Conservation (phyloP, 2,329 filamentous ascomycete genomes). For the Botryosphaeria dothidea region DNA sequence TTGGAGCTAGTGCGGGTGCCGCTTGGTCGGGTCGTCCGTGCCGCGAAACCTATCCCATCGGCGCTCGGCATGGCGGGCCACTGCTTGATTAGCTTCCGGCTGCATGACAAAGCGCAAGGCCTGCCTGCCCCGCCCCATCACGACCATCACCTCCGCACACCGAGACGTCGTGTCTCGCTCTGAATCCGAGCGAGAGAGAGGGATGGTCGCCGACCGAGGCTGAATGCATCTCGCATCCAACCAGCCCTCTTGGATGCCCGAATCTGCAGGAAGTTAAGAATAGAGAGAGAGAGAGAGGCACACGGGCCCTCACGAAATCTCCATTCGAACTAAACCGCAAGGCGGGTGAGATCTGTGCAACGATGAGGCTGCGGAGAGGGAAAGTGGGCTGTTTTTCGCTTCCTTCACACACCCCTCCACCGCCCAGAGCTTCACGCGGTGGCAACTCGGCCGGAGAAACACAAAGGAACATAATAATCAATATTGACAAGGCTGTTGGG, state of each 20-base stretch:
- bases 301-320: background rate
- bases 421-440: background rate
- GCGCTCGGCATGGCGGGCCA: background rate
- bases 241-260: no score
- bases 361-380: background rate
- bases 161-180: no score
- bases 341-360: background rate
- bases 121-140: background rate
- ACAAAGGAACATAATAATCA: background rate
- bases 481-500: background rate
- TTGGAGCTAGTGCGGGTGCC: background rate
- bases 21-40: background rate
- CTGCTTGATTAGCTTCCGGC: background rate
- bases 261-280: background rate
- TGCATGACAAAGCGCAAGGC: background rate
- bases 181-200: no score
- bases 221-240: no score
- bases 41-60: background rate
- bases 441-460: background rate
- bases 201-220: no score
- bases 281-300: background rate
- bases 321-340: background rate
- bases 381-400: constrained; percentile 1
- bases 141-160: no score
- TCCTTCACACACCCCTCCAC: background rate